Conservation (phyloP, 345 rosid species). For the Iberis pinnata region DNA sequence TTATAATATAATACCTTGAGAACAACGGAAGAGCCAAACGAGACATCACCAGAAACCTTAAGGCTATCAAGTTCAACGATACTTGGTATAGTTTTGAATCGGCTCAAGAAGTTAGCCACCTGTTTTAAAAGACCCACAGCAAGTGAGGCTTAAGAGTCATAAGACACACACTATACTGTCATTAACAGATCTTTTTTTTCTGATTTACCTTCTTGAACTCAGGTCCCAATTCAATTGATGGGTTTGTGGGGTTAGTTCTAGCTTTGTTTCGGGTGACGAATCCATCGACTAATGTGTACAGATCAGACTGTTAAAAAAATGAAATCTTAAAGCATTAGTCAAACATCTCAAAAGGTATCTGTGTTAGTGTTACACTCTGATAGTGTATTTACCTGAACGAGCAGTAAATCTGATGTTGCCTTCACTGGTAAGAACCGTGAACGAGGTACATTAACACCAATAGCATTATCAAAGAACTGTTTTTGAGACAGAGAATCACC, state of each 20-base stretch:
- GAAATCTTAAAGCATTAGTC: too few relatives aligned
- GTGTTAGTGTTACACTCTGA: neutral
- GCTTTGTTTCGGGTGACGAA: slow-evolving; percentile 56
- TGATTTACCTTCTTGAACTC: slow-evolving; percentile 73
- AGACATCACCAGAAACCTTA: slow-evolving; percentile 85
- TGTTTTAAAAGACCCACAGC: slow-evolving; percentile 15
- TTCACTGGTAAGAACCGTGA: slow-evolving; percentile 85
- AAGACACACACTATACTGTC: neutral
- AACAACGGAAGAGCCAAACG: slow-evolving; percentile 51
- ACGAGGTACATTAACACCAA: slow-evolving; percentile 77
- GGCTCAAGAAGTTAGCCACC: slow-evolving; percentile 74
- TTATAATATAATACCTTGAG: slow-evolving; percentile 50
- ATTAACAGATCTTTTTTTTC: neutral
- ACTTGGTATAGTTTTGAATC: slow-evolving; percentile 88
- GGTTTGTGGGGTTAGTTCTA: slow-evolving; percentile 66
- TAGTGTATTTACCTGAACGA: slow-evolving; percentile 56
- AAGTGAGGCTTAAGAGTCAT: neutral
- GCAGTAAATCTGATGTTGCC: slow-evolving; percentile 87
- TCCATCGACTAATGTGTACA: slow-evolving; percentile 68
- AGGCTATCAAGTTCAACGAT: slow-evolving; percentile 80
- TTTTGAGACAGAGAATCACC: neutral
- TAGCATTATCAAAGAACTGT: slow-evolving; percentile 78
- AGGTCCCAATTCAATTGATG: slow-evolving; percentile 79
- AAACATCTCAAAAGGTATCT: neutral
- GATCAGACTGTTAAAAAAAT: slow-evolving; percentile 54